Evolutionary conservation across 1,284 basidiomycete species (phyloP), one percentile per base, ranked within the genome.

Genomic region (Fomes fomentarius): DNA sequence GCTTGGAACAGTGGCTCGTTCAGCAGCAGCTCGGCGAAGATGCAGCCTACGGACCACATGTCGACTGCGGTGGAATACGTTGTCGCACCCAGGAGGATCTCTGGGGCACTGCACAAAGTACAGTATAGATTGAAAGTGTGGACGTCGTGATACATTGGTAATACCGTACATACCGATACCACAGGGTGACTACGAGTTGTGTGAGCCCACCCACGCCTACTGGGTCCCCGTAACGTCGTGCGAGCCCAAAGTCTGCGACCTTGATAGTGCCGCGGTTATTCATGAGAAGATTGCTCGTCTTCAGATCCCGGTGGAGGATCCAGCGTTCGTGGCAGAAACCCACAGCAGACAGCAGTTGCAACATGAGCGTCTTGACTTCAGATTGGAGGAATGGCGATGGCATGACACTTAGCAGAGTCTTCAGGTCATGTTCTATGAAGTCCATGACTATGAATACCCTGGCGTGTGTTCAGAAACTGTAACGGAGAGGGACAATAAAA

Each of bases 41-140:
- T 98, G 76, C 97, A 99, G 4, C 97, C 97, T n/a, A 99, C 89
- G 43, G 94, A 97, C 97, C 97, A 99, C 87, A 99, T 89, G 71
- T 99, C 97, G 62, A 99, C 88, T 1, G 96, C 91, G 10, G 96
- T 98, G 9, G 94, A 93, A 73, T 99, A 99, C 43, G 91, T 92
- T 47, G 87, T 89, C 15, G 91, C 92, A 11, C 96, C 97, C 17
- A 99, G 78, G 10, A 99, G 79, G 31, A 99, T 91, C 76, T 99
- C 97, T 2, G 97, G 97, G 6, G 97, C 93, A 46, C 96, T 96
- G 67, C 30, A 48, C 51, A 48, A 45, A 42, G 37, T 26, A 42
- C 25, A 35, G 40, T 45, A n/a, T 25, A 24, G 47, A 56, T 53
- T 61, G 54, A 52, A 48, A 62, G 52, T 51, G 56, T 62, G 47